Conservation (phyloP, 306 rosid genomes). For the Quercus cerris region DNA sequence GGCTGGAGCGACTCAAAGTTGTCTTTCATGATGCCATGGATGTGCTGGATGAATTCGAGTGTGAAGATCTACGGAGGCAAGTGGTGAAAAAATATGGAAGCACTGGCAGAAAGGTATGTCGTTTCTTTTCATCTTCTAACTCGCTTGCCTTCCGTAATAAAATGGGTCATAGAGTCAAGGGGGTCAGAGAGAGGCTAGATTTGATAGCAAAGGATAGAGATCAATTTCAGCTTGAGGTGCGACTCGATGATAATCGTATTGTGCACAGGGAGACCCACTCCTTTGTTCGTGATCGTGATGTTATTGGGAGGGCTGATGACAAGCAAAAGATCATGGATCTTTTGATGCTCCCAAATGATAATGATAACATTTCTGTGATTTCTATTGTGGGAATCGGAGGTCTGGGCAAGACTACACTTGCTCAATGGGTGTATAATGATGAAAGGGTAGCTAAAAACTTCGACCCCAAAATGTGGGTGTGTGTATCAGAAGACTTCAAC, state of each 20-base stretch:
- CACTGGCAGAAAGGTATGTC: no score
- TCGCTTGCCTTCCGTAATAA: no score
- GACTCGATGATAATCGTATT: not conserved
- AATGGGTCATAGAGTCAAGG: not conserved
- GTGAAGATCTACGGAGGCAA: no score
- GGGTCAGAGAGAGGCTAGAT: not conserved
- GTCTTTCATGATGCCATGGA: no score
- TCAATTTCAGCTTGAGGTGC: not conserved
- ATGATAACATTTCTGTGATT: not conserved
- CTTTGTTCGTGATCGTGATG: constrained; percentile 20
- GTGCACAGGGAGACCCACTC: constrained; percentile 17
- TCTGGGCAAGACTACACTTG: constrained; percentile 29
- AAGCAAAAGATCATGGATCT: constrained; percentile 5
- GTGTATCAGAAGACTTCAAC: constrained; percentile 11
- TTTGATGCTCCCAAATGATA: not conserved
- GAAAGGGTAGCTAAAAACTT: constrained; percentile 1
- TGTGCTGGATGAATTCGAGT: no score
- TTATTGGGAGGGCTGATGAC: constrained; percentile 32
- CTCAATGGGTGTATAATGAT: constrained; percentile 26
- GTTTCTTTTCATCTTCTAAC: no score
- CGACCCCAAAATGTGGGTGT: constrained; percentile 12
- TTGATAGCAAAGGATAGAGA: not conserved
- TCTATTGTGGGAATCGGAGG: constrained; percentile 27
- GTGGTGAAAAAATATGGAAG: no score
- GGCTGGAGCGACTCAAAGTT: not conserved